phyloP scores from a whole-genome alignment of 169 alveolate genomes.

The Prorocentrum cordatum region DNA sequence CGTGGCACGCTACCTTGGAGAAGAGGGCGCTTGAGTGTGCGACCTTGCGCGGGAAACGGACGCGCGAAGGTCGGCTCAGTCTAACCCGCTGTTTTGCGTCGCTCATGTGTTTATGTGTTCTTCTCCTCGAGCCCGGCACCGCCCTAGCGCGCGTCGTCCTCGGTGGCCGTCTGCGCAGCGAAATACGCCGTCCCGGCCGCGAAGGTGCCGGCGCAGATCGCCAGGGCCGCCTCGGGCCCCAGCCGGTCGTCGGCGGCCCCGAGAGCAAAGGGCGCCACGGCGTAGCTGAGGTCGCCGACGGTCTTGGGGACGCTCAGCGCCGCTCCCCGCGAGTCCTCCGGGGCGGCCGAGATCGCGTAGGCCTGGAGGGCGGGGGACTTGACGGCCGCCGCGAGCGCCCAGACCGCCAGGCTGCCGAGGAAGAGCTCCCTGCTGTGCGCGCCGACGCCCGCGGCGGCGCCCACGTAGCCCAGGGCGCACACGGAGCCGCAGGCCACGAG shows the following conservation, averaged over 20 bases:
- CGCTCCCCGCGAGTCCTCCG: conserved; percentile 34
- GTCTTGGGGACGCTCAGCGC: conserved; percentile 54
- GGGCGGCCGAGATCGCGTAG: conserved; percentile 16
- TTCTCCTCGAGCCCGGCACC: too few species aligned
- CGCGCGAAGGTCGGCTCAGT: too few species aligned
- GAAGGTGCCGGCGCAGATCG: too few species aligned
- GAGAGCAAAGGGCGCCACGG: conserved; percentile 17
- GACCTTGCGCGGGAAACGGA: too few species aligned
- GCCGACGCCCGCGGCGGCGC: conserved; percentile 17
- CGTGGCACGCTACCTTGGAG: too few species aligned
- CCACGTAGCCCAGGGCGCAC: conserved; percentile 17
- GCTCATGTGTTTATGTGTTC: too few species aligned
- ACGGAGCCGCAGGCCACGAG: conserved; percentile 28
- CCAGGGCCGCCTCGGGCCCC: conserved; percentile 59
- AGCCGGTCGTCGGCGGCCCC: conserved; percentile 20
- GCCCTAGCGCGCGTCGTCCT: too few species aligned
- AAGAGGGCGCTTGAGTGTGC: too few species aligned
- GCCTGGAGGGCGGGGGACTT: conserved; percentile 48
- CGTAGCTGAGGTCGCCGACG: conserved; percentile 17
- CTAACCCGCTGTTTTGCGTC: too few species aligned
- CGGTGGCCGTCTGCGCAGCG: too few species aligned
- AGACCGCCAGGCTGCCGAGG: neutral
- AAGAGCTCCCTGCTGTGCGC: conserved; percentile 6
- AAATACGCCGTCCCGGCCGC: too few species aligned
- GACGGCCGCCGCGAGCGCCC: conserved; percentile 56